Base-by-base conservation (phyloP, 1,284 basidiomycete species). In the Fomes fomentarius region DNA sequence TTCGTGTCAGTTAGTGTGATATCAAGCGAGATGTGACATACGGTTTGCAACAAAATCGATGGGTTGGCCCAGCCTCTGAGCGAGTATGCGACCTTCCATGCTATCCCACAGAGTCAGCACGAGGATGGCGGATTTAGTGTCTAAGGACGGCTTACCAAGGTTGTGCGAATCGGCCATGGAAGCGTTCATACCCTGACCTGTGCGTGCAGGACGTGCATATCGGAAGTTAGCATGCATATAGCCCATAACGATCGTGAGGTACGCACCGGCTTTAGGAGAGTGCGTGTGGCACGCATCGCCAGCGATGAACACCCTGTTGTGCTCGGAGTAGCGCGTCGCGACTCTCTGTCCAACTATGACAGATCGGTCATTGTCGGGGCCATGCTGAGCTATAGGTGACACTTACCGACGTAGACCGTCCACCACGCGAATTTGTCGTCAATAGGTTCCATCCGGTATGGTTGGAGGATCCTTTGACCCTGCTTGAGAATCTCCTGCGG, bases 91-190 rank as follows among this genome's bases (percentile, higher is more conserved):
- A 40, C 24, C 38, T 40, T 40, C 38, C 38, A 40, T 12, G 30
- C 22, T 31, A 17, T 15, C n/a, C n/a, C n/a, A n/a, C n/a, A n/a
- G n/a, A n/a, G n/a, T n/a, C n/a, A n/a, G n/a, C n/a, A n/a, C n/a
- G n/a, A n/a, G n/a, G n/a, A n/a, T n/a, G n/a, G n/a, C n/a, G n/a
- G n/a, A n/a, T n/a, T n/a, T n/a, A n/a, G n/a, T n/a, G n/a, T n/a
- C n/a, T n/a, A 24, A 19, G 14, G 38, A 24, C 38, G 21, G 11
- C 71, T 19, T 38, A 83, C 85, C 78, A 17, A 93, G 77, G 63
- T 93, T 92, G 63, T 90, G 90, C 11, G 87, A 83, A 66, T 93
- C 91, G 56, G 88, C 90, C 89, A 93, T 93, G 63, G 88, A 89
- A 1, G 82, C 82, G 63, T 87, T 86, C 83, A 85, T 85, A 1